These are phyloP conservation scores for Cryomyces antarcticus DNA, from an alignment of 495 filamentous ascomycete species.

Conservation along the genomic window DNA sequence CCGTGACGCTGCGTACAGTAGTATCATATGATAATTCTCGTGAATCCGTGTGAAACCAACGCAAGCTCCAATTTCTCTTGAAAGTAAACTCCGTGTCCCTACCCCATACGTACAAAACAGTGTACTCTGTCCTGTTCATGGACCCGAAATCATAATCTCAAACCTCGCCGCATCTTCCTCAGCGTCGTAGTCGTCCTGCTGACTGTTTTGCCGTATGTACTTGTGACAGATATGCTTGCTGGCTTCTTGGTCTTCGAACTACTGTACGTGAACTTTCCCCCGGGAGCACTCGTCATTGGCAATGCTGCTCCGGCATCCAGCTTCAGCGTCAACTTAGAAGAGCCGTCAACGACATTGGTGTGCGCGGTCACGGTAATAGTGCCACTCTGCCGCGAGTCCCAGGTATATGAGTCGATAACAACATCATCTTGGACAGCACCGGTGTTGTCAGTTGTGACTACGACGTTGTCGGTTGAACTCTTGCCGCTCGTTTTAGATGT, in stretches of 20 bases:
- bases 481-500: conserved; percentile 3
- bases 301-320: conserved; percentile 3
- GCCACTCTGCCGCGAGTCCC: conserved; percentile 2
- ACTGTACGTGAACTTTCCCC: conserved; percentile 5
- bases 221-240: conserved; percentile 4
- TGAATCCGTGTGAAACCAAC: too few relatives aligned
- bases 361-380: conserved; percentile 7
- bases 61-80: too few relatives aligned
- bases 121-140: too few relatives aligned
- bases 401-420: conserved; percentile 4
- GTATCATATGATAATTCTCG: too few relatives aligned
- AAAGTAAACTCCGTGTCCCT: too few relatives aligned
- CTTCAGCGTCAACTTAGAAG: conserved; percentile 3
- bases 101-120: too few relatives aligned
- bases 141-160: too few relatives aligned
- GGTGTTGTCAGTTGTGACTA: conserved; percentile 2
- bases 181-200: background rate
- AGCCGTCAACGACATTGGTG: conserved; percentile 7
- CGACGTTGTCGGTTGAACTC: conserved; percentile 1
- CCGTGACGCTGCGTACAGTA: too few relatives aligned
- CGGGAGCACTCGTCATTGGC: conserved; percentile 1
- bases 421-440: conserved; percentile 3
- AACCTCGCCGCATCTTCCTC: background rate
- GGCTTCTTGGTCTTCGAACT: conserved; percentile 4
- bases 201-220: background rate